Evolutionary conservation across 495 filamentous ascomycete species (phyloP), one percentile per base, ranked within the genome.

Genomic region (Lentithecium fluviatile): DNA sequence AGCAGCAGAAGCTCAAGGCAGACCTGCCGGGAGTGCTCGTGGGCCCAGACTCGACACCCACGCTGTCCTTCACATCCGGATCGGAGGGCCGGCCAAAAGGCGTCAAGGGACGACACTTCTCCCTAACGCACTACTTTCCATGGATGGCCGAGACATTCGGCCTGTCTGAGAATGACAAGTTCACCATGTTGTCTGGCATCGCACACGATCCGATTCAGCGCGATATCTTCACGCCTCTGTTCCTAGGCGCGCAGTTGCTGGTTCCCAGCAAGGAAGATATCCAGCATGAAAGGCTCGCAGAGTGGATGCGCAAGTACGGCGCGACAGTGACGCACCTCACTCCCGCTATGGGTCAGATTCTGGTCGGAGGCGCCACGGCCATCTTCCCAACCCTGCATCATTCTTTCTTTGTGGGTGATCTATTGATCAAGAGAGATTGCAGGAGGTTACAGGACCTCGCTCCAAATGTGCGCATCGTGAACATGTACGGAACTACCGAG

Each of bases 401-500:
- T 60, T 89, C 88, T 45, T 95, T 96, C 80, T 97, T 96, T 67
- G 94, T 98, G 6, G 94, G 94, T 29, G 94, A 98, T 69, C 81
- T 97, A 13, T 64, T 98, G 57, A 95, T 88, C 60, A 96, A 88
- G 70, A 81, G 85, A 65, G 92, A 97, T 64, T 96, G 91, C 74
- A 80, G 83, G n/a, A 79, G 83, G 17, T 78, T 97, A 10, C 87
- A 91, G 54, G 77, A 80, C 17, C 80, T 97, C 37, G 94, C 91
- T 0, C 79, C 81, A 0, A 96, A 96, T 58, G 85, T 84, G 40
- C 81, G 80, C 60, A 92, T 96, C 52, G 83, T 91, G 57, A 93
- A 94, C 76, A 90, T 94, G 88, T 96, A 93, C 68, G 90, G 91
- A 36, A 94, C 91, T 0, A 96, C 92, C 0, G 92, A 97, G 71